Conservation (phyloP, 2,329 filamentous ascomycete genomes). For the Neocucurbitaria cava region DNA sequence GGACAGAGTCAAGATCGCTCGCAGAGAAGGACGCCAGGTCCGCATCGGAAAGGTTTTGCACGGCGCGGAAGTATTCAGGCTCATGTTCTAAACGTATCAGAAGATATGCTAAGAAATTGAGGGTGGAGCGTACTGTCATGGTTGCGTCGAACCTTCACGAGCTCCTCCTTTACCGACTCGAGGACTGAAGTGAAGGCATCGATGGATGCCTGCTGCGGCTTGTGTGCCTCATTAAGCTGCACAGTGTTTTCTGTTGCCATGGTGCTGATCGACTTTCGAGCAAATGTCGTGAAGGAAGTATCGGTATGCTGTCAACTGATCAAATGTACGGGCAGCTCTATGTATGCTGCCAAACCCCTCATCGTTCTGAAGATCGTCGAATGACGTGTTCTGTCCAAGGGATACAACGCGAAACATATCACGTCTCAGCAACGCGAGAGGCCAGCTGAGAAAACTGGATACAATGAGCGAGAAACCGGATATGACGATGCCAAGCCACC, state of each 20-base stretch:
- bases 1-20: conserved; percentile 34
- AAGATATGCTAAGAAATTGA: neutral
- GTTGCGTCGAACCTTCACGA: conserved; percentile 42
- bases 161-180: conserved; percentile 38
- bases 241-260: conserved; percentile 50
- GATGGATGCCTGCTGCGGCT: conserved; percentile 44
- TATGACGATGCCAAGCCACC: neutral
- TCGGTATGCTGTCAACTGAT: no score
- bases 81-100: conserved; percentile 39
- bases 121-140: conserved; percentile 38
- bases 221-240: conserved; percentile 39
- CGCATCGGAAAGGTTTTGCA: conserved; percentile 51
- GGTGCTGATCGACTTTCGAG: conserved; percentile 4
- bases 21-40: conserved; percentile 39
- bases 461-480: neutral
- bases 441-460: conserved; percentile 4
- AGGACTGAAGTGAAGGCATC: conserved; percentile 43
- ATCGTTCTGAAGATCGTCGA: neutral
- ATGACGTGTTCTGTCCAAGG: conserved; percentile 11
- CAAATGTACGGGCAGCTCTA: no score
- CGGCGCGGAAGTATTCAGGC: conserved; percentile 45
- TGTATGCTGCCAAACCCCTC: neutral
- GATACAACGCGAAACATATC: conserved; percentile 6
- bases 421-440: conserved; percentile 2
- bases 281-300: neutral